phyloP scores from a whole-genome alignment of 768 basidiomycete species.

The Daedalea quercina region DNA sequence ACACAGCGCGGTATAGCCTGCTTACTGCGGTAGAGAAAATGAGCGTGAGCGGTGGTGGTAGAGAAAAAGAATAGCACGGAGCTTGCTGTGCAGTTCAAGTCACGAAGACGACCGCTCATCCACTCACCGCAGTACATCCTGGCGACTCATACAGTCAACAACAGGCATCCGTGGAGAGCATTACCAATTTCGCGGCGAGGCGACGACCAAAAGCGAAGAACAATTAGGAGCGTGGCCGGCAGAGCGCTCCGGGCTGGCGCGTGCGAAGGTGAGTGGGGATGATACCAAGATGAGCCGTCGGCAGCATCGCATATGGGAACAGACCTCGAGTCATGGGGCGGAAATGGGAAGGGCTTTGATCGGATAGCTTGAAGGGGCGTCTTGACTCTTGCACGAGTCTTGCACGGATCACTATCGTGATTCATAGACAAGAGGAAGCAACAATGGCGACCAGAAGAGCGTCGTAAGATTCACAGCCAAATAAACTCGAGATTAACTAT shows the following conservation, averaged over 20 bases:
- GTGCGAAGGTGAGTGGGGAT: neutral
- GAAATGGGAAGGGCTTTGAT: neutral
- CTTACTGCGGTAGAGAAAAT: neutral
- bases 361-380: neutral
- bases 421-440: neutral
- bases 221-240: neutral
- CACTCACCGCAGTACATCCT: neutral
- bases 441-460: too few species aligned
- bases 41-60: neutral
- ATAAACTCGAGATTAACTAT: too few species aligned
- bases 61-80: neutral
- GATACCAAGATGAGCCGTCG: too few species aligned
- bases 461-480: too few species aligned
- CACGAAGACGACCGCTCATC: neutral
- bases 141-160: too few species aligned
- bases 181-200: neutral
- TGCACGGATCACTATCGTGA: neutral
- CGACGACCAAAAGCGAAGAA: neutral
- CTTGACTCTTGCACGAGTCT: too few species aligned
- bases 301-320: neutral
- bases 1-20: neutral
- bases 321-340: neutral
- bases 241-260: neutral
- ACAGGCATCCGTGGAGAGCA: neutral
- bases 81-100: neutral